A percentile compares a stretch with the other conserved stretches of the same genome.
These are phyloP conservation scores for Escovopsis sp. DNA, from an alignment of 2,329 filamentous ascomycete genomes.

Conservation along the genomic window DNA sequence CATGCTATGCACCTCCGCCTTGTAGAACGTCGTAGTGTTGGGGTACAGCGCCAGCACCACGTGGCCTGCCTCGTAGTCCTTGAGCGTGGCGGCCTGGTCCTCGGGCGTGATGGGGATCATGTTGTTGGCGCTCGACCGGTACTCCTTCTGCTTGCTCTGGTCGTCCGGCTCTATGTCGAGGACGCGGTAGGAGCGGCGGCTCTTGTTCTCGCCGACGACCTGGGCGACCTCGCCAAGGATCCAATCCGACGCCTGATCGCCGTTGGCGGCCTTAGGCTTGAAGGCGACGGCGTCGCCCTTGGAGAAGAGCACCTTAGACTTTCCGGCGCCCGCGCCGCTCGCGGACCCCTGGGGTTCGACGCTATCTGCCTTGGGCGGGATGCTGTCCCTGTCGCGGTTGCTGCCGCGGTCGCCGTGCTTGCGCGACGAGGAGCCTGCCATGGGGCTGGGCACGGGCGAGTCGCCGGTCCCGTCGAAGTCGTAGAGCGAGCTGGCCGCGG, in stretches of 20 bases:
- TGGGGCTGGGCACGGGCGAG: conserved; percentile 30
- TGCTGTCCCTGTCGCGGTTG: conserved; percentile 34
- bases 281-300: conserved; percentile 54
- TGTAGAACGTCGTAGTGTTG: conserved; percentile 74
- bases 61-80: conserved; percentile 51
- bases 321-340: conserved; percentile 19
- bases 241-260: conserved; percentile 42
- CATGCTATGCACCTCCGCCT: conserved; percentile 65
- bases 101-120: conserved; percentile 62
- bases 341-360: conserved; percentile 35
- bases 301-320: conserved; percentile 41
- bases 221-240: conserved; percentile 67
- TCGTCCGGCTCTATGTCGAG: conserved; percentile 67
- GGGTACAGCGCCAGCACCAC: conserved; percentile 68
- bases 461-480: conserved; percentile 31
- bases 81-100: conserved; percentile 32
- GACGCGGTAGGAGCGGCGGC: conserved; percentile 56
- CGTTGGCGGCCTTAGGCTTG: conserved; percentile 38
- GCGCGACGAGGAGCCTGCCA: conserved; percentile 19
- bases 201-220: conserved; percentile 63
- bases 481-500: conserved; percentile 24
- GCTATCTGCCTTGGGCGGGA: conserved; percentile 41
- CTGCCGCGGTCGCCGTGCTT: conserved; percentile 24
- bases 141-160: conserved; percentile 50
- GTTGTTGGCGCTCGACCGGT: conserved; percentile 56